These are phyloP conservation scores for Halophytophthora batemanensis DNA, from an alignment of 352 stramenopile genomes.

Conservation along the genomic window DNA sequence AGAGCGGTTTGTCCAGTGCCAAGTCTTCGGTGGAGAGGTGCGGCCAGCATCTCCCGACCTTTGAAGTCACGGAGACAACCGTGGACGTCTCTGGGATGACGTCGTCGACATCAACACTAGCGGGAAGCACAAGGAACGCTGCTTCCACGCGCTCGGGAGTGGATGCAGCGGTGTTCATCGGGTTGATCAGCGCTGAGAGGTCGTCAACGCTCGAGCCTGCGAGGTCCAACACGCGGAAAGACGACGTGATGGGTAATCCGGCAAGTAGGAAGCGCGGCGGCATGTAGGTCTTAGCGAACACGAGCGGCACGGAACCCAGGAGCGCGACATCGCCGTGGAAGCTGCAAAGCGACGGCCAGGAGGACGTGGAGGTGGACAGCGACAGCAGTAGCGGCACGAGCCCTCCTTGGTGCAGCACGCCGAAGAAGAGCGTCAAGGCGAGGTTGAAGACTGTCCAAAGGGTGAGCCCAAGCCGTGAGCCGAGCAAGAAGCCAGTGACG, in stretches of 20 bases:
- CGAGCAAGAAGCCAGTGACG: constrained; percentile 19
- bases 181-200: constrained; percentile 8
- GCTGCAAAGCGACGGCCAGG: constrained; percentile 23
- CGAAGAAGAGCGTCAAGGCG: constrained; percentile 56
- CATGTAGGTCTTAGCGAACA: constrained; percentile 84
- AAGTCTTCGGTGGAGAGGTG: constrained; percentile 65
- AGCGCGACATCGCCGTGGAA: constrained; percentile 19
- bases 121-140: constrained; percentile 39
- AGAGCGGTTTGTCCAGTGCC: constrained; percentile 35
- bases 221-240: constrained; percentile 53
- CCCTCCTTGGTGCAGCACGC: constrained; percentile 67
- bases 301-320: constrained; percentile 25
- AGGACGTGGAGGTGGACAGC: constrained; percentile 20
- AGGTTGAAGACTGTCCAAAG: constrained; percentile 62
- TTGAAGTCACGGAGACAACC: constrained; percentile 1
- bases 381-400: constrained; percentile 58
- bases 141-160: neutral
- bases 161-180: constrained; percentile 8
- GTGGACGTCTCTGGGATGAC: constrained; percentile 14
- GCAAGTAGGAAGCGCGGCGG: constrained; percentile 71
- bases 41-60: constrained; percentile 43
- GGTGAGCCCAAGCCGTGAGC: constrained; percentile 9
- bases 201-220: constrained; percentile 25
- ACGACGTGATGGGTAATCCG: constrained; percentile 9
- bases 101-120: constrained; percentile 30